Evolutionary conservation across 2,329 filamentous ascomycete species (phyloP).

Genomic region (Sporothrix curviconia): DNA sequence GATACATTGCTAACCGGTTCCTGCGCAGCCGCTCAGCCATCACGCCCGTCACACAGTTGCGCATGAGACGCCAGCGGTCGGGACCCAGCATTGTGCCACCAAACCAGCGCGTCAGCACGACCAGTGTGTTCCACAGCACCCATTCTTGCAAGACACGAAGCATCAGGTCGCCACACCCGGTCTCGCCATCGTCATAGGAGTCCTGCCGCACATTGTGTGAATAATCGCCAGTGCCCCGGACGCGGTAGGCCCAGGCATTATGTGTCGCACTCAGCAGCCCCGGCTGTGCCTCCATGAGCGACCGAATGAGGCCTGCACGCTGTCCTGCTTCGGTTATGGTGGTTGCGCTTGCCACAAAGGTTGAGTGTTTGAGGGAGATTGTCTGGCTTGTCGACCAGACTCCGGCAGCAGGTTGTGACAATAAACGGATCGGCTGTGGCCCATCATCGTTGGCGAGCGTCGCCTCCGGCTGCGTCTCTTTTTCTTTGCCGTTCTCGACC

Average conservation of each 20-base stretch:
- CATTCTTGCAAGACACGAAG: conserved; percentile 47
- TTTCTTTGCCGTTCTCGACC: neutral
- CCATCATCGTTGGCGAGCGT: too few species aligned
- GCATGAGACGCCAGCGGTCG: conserved; percentile 58
- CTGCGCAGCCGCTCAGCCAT: conserved; percentile 44
- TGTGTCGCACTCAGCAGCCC: conserved; percentile 49
- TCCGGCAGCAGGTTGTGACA: conserved; percentile 18
- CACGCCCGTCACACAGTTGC: conserved; percentile 48
- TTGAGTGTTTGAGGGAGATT: conserved; percentile 47
- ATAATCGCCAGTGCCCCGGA: conserved; percentile 19
- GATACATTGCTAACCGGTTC: conserved; percentile 34
- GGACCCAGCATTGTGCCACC: conserved; percentile 55
- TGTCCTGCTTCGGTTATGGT: conserved; percentile 33
- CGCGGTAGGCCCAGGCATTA: conserved; percentile 51
- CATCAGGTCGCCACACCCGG: conserved; percentile 51
- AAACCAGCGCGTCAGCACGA: conserved; percentile 57
- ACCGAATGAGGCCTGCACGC: conserved; percentile 38
- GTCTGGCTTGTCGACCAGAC: conserved; percentile 47
- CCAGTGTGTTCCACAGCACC: conserved; percentile 45
- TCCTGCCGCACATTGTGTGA: conserved; percentile 34
- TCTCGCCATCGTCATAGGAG: conserved; percentile 56
- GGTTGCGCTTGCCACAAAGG: conserved; percentile 50
- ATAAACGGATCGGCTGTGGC: too few species aligned
- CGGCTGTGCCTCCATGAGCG: conserved; percentile 42
- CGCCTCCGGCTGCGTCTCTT: too few species aligned